These are phyloP conservation scores for Pseudogymnoascus sp. DNA, from an alignment of 2,329 filamentous ascomycete species.

Conservation along the genomic window DNA sequence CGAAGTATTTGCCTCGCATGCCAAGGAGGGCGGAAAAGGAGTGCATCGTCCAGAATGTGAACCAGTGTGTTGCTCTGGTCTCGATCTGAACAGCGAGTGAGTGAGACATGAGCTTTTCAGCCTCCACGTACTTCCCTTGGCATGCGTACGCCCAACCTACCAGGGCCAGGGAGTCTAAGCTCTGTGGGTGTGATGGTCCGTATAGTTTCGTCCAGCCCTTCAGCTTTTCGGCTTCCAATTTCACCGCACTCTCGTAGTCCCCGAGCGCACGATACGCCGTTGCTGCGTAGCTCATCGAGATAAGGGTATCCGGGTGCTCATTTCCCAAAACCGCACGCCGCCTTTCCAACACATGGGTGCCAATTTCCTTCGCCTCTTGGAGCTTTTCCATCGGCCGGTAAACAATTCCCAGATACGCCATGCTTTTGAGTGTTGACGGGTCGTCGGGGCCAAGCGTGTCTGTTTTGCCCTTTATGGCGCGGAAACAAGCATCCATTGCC, in stretches of 20 bases:
- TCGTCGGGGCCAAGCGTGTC: constrained; percentile 4
- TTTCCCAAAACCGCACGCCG: constrained; percentile 9
- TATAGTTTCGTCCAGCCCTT: neutral
- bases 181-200: neutral
- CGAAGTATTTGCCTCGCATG: neutral
- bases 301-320: constrained; percentile 14
- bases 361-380: neutral
- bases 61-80: neutral
- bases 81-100: neutral
- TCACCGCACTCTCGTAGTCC: neutral
- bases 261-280: neutral
- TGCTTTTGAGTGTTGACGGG: constrained; percentile 2
- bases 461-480: neutral
- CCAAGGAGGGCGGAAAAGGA: neutral
- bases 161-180: neutral
- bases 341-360: neutral
- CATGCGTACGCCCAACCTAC: neutral
- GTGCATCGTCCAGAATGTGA: neutral
- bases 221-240: neutral
- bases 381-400: constrained; percentile 1
- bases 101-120: neutral
- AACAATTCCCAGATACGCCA: neutral
- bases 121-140: neutral
- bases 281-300: constrained; percentile 11
- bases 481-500: neutral